phyloP scores from a whole-genome alignment of 495 filamentous ascomycete genomes.

The Podospora bellae-mahoneyi region DNA sequence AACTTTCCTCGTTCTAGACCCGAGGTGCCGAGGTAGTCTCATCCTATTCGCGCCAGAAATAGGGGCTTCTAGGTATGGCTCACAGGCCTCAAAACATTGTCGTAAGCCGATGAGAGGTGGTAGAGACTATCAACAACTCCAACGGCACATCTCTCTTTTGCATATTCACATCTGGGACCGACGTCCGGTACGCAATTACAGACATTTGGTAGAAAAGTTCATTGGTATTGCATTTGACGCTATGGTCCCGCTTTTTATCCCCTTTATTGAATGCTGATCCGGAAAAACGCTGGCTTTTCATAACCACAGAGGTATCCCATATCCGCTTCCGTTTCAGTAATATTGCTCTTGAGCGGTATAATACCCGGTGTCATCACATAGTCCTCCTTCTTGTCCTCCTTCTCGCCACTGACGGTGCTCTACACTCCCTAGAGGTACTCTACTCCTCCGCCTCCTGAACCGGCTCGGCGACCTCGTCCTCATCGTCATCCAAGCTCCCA shows the following conservation, averaged over 20 bases:
- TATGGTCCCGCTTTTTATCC: background rate
- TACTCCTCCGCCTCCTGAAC: conserved; percentile 35
- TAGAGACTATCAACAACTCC: too few relatives aligned
- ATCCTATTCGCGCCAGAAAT: too few relatives aligned
- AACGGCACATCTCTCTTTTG: too few relatives aligned
- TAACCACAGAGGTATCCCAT: background rate
- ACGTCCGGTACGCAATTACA: background rate
- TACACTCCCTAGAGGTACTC: background rate
- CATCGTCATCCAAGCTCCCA: conserved; percentile 72
- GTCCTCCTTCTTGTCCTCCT: background rate
- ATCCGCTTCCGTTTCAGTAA: conserved; percentile 9
- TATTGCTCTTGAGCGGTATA: background rate
- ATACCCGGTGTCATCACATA: too few relatives aligned
- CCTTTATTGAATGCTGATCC: background rate
- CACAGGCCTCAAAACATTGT: too few relatives aligned
- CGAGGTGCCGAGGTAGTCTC: too few relatives aligned
- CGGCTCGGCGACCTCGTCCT: conserved; percentile 37
- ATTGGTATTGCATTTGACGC: background rate
- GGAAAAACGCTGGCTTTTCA: background rate
- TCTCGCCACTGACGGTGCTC: background rate
- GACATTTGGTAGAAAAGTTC: background rate
- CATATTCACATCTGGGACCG: too few relatives aligned
- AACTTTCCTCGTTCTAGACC: too few relatives aligned
- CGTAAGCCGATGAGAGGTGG: too few relatives aligned
- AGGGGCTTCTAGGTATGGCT: too few relatives aligned